Evolutionary conservation across 2,329 filamentous ascomycete species (phyloP), one percentile per base, ranked within the genome.

Genomic region (Davidsoniella virescens): DNA sequence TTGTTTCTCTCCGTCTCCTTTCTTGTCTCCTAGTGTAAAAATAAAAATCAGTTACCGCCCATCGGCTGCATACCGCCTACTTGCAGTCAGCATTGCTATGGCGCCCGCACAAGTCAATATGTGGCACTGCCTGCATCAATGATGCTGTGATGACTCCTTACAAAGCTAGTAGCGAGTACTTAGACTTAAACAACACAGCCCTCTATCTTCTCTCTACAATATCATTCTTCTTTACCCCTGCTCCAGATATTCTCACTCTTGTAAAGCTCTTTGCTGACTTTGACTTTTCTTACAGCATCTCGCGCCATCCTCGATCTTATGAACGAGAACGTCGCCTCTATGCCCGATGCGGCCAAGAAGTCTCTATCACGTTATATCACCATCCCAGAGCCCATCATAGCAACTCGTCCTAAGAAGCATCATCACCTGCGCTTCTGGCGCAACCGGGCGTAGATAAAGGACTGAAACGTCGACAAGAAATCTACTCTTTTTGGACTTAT

Each of bases 401-500:
- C 39, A 41, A 52, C 20, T 23, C 36, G 29, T 29, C 44, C 42
- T 47, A 54, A 52, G 47, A 46, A 49, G 29, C 51, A 54, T 20
- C 54, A 56, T 47, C 56, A 57, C 45, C 54, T 56, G 44, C 55
- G 55, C 43, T 57, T 57, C 37, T 57, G 56, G 56, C 54, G 55
- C 46, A 52, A 52, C 42, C 46, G 45, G 5, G 49, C 49, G 7
- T 52, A 16, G 25, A 16, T 36, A 14, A 4, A 16, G 8, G 20
- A 23, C 20, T n/a, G 18, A 14, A 10, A 10, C 5, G 18, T 37
- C n/a, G 8, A 41, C 39, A 16, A 16, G n/a, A 41, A 41, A 20
- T 41, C 39, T 41, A 9, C 42, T 4, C n/a, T 33, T 5, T 26
- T 23, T 43, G n/a, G 26, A 36, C 10, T 26, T 47, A 38, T 50